Base-by-base conservation (phyloP, 192 early-diverging fungal species). In the Coemansia sp. region DNA sequence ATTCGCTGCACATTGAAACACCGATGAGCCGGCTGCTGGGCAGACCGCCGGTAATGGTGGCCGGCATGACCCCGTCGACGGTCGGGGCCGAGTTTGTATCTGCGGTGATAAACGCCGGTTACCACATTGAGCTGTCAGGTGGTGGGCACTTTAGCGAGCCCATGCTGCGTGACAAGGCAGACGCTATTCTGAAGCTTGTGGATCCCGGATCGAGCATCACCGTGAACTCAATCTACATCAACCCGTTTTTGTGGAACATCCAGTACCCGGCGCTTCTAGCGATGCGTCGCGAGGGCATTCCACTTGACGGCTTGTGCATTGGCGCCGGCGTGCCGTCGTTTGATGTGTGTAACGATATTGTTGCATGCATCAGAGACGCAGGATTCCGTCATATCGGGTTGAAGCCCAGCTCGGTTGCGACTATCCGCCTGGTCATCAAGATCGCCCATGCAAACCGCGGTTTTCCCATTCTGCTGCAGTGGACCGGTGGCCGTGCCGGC, bases 401-500 rank as follows among this genome's bases (percentile, higher is more conserved):
- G 81, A 97, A 97, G 83, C 94, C 94, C 44, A 90, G 94, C 51
- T 87, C 85, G 27, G 84, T 88, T 16, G 86, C 89, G 44, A 88
- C 91, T 21, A 95, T 97, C 59, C 83, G 89, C 31, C 86, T 90
- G 45, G 91, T 93, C 18, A 84, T 95, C 62, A 69, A 85, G 40
- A 97, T 97, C 73, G 95, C 93, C 27, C 86, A 89, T 67, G 82
- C 84, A 50, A 89, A 93, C 71, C 91, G 91, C 8, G 85, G 85
- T 42, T 92, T 95, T 83, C 90, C 95, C n/a, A 84, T 97, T 33
- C 82, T 97, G 48, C 78, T 97, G 56, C 92, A 97, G 69, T 97
- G 95, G 95, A 97, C 95, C 30, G 93, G 95, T 77, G 95, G 95
- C 40, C 92, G 87, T 73, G 94, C 87, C 30, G 94, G 94, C 66